Percentiles rank a stretch among this genome's conserved stretches.
Evolutionary conservation across 2,329 filamentous ascomycete species (phyloP).

Genomic region (Trichoderma afroharzianum): DNA sequence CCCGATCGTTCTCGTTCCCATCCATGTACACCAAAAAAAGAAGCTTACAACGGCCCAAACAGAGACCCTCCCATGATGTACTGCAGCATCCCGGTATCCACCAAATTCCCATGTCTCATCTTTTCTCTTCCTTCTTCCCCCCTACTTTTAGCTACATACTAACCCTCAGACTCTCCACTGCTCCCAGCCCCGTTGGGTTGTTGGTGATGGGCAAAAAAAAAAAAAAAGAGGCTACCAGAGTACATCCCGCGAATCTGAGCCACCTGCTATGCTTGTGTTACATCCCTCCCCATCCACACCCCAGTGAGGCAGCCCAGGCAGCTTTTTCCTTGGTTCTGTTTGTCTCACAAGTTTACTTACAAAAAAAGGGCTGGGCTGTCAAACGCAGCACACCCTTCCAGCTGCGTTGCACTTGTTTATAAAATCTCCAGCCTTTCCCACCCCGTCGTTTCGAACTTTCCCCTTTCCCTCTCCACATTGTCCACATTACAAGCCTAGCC

Average conservation of each 20-base stretch:
- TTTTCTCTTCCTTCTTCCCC: background rate
- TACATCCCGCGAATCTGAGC: background rate
- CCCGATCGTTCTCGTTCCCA: background rate
- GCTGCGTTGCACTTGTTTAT: background rate
- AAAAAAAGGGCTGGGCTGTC: background rate
- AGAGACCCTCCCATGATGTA: background rate
- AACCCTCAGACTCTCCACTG: background rate
- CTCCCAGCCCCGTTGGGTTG: background rate
- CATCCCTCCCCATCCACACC: background rate
- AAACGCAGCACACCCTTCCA: background rate
- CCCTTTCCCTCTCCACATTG: background rate
- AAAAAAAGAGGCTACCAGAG: background rate
- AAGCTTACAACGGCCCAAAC: background rate
- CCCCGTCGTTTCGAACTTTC: background rate
- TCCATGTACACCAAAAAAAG: background rate
- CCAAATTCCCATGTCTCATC: background rate
- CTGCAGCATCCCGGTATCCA: background rate
- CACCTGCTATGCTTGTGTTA: background rate
- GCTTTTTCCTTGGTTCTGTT: background rate
- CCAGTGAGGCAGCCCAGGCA: background rate
- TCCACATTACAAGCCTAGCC: background rate
- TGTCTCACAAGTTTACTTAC: background rate
- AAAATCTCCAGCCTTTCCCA: background rate
- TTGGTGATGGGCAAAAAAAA: background rate
- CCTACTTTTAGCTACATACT: background rate